Evolutionary conservation across 495 filamentous ascomycete genomes (phyloP).

Genomic region (Letharia columbiana): DNA sequence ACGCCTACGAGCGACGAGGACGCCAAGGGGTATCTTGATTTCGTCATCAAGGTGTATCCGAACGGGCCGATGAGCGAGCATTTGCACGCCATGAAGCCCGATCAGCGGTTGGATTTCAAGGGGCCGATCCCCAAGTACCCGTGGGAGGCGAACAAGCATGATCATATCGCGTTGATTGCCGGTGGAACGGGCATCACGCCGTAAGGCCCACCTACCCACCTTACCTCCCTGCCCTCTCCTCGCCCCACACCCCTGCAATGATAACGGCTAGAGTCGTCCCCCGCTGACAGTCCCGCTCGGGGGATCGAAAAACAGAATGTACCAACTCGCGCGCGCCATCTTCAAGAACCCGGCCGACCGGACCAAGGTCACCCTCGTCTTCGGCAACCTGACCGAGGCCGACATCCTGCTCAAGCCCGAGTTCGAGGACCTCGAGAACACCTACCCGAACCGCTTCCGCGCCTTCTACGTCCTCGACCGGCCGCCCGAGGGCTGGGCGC

Average conservation of each 20-base stretch:
- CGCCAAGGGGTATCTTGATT: constrained; percentile 69
- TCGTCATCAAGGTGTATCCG: constrained; percentile 85
- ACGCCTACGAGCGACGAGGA: constrained; percentile 84
- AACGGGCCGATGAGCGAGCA: constrained; percentile 85
- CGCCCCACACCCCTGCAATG: neutral
- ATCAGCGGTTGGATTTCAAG: constrained; percentile 80
- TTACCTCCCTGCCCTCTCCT: constrained; percentile 28
- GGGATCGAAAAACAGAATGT: constrained; percentile 40
- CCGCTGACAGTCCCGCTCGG: neutral
- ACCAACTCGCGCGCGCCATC: constrained; percentile 66
- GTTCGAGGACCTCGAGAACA: constrained; percentile 43
- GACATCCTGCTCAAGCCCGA: constrained; percentile 52
- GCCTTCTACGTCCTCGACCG: constrained; percentile 51
- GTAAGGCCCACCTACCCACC: neutral
- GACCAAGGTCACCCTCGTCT: constrained; percentile 55
- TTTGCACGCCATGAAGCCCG: constrained; percentile 70
- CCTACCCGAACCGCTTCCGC: constrained; percentile 49
- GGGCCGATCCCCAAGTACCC: constrained; percentile 91
- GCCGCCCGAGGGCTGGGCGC: constrained; percentile 33
- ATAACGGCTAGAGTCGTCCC: neutral
- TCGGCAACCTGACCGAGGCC: constrained; percentile 54
- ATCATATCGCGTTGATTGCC: constrained; percentile 84
- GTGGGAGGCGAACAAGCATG: constrained; percentile 88
- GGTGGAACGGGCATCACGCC: constrained; percentile 96
- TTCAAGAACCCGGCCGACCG: constrained; percentile 52